Evolutionary conservation across 2,329 filamentous ascomycete species (phyloP).

Genomic region (Pseudocercospora macadamiae): DNA sequence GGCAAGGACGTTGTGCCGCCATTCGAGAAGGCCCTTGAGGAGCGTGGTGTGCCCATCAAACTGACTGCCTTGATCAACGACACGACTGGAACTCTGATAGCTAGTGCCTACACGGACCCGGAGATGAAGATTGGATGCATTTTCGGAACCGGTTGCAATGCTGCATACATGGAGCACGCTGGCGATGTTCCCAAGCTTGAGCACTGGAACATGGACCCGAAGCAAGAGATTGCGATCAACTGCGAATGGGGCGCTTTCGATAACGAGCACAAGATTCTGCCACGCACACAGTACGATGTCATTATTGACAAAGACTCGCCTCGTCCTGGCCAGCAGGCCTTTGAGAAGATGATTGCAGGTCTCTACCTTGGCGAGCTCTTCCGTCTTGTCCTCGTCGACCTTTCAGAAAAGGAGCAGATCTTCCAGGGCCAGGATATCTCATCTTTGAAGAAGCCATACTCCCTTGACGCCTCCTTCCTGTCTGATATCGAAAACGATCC

Average conservation of each 20-base stretch:
- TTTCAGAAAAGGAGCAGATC: slow-evolving; percentile 71
- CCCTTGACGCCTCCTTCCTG: slow-evolving; percentile 89
- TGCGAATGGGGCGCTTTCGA: slow-evolving; percentile 98
- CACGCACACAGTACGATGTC: slow-evolving; percentile 68
- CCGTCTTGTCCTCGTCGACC: slow-evolving; percentile 48
- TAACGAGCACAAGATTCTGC: slow-evolving; percentile 87
- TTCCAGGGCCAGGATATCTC: slow-evolving; percentile 83
- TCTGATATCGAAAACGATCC: slow-evolving; percentile 92
- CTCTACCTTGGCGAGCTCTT: slow-evolving; percentile 52
- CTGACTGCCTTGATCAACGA: slow-evolving; percentile 94
- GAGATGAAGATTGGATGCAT: slow-evolving; percentile 96
- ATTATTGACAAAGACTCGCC: slow-evolving; percentile 50
- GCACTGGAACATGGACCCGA: slow-evolving; percentile 80
- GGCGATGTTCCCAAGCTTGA: slow-evolving; percentile 92
- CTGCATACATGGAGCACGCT: slow-evolving; percentile 94
- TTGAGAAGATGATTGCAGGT: slow-evolving; percentile 52
- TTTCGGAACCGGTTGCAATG: slow-evolving; percentile 97
- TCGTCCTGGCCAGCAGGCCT: slow-evolving; percentile 49
- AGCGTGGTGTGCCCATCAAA: slow-evolving; percentile 85
- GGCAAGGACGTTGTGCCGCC: slow-evolving; percentile 87
- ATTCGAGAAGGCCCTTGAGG: slow-evolving; percentile 76
- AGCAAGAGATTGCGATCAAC: slow-evolving; percentile 85
- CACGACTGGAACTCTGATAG: slow-evolving; percentile 94
- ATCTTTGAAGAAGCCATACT: slow-evolving; percentile 82
- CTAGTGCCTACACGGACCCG: slow-evolving; percentile 92